Conservation (phyloP, 495 filamentous ascomycete genomes). For the Penicillium cinerascens region DNA sequence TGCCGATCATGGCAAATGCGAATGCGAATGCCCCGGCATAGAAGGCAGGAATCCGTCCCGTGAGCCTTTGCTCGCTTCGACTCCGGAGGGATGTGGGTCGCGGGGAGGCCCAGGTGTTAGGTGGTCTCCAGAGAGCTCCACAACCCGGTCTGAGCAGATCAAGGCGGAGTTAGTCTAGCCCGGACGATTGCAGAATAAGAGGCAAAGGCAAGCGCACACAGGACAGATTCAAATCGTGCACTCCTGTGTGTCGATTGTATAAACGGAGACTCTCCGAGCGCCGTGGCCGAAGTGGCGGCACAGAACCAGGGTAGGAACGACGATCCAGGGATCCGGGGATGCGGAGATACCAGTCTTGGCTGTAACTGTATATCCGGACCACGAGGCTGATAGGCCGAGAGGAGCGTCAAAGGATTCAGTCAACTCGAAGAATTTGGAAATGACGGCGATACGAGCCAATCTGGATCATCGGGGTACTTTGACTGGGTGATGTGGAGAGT, state of each 20-base stretch:
- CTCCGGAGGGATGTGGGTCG: constrained; percentile 4
- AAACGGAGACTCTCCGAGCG: background rate
- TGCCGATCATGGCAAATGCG: constrained; percentile 1
- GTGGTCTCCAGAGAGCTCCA: constrained; percentile 2
- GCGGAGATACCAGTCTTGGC: constrained; percentile 3
- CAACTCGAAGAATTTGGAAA: background rate
- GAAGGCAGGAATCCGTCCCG: background rate
- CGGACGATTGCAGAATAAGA: background rate
- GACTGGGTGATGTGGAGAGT: background rate
- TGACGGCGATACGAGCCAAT: constrained; percentile 8
- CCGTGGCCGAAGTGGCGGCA: background rate
- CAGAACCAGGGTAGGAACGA: background rate
- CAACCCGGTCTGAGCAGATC: constrained; percentile 5
- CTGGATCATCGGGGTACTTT: background rate
- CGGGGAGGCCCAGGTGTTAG: constrained; percentile 1
- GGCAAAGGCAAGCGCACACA: background rate
- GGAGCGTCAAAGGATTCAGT: background rate
- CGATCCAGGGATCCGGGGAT: background rate
- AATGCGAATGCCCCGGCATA: background rate
- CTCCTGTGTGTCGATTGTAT: background rate
- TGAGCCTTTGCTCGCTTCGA: background rate
- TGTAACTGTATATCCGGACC: background rate
- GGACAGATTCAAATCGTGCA: background rate
- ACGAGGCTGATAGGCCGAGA: background rate
- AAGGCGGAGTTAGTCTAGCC: background rate